phyloP scores from a whole-genome alignment of 2,329 filamentous ascomycete species.

The Paecilomyces variotii region DNA sequence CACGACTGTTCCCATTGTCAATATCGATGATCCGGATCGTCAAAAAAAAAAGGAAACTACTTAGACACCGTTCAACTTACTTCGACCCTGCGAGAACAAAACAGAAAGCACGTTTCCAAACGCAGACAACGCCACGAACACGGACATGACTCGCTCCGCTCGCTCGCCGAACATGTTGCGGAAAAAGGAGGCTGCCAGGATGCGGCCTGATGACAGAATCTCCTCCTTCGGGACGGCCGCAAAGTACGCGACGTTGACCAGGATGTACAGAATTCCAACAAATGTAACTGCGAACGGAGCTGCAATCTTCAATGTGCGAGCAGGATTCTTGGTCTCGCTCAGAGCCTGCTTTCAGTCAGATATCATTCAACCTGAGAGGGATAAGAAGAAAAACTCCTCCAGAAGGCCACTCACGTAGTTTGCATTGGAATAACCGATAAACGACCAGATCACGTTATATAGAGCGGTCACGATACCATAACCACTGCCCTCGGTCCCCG shows the following conservation, averaged over 20 bases:
- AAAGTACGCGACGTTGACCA: slow-evolving; percentile 53
- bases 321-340: slow-evolving; percentile 49
- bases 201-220: slow-evolving; percentile 45
- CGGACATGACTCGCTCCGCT: slow-evolving; percentile 50
- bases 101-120: slow-evolving; percentile 56
- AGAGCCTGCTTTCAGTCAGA: slow-evolving; percentile 28
- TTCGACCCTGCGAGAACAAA: slow-evolving; percentile 40
- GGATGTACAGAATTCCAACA: slow-evolving; percentile 49
- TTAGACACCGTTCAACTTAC: slow-evolving; percentile 13
- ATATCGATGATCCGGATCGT: not conserved
- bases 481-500: slow-evolving; percentile 27
- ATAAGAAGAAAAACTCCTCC: not conserved
- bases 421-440: slow-evolving; percentile 53
- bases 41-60: not conserved
- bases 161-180: slow-evolving; percentile 51
- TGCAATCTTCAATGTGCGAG: slow-evolving; percentile 51
- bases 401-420: slow-evolving; percentile 45
- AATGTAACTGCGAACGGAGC: slow-evolving; percentile 48
- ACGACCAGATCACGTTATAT: slow-evolving; percentile 56
- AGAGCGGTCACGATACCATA: slow-evolving; percentile 51
- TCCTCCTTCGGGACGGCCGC: slow-evolving; percentile 50
- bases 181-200: slow-evolving; percentile 52
- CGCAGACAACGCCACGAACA: slow-evolving; percentile 52
- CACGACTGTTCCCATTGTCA: slow-evolving; percentile 18
- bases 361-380: not conserved